Conservation (phyloP, 2,329 filamentous ascomycete species). For the Colletotrichum graminicola region DNA sequence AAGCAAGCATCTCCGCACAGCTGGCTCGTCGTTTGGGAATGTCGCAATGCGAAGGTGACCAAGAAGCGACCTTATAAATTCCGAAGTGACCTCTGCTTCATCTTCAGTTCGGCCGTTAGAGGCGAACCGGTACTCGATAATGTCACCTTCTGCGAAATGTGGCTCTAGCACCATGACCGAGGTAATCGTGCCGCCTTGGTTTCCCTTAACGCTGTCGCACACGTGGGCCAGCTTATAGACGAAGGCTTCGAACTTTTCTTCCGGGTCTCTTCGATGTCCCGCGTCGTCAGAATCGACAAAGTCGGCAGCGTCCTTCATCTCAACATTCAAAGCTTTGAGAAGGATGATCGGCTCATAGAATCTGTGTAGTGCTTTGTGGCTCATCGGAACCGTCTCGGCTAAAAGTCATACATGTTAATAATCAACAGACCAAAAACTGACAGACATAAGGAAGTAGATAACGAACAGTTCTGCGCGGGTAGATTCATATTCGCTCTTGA, state of each 20-base stretch:
- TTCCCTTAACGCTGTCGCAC: conserved; percentile 46
- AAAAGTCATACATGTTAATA: background rate
- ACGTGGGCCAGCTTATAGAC: conserved; percentile 49
- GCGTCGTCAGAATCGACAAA: background rate
- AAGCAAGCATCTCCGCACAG: background rate
- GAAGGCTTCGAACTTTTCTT: conserved; percentile 47
- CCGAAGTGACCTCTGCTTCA: background rate
- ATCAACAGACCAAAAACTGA: background rate
- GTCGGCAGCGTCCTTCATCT: background rate
- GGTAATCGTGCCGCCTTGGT: conserved; percentile 48
- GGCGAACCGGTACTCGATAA: conserved; percentile 48
- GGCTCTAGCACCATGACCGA: conserved; percentile 46
- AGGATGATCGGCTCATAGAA: conserved; percentile 30
- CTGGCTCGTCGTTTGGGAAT: background rate
- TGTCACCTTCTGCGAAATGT: conserved; percentile 40
- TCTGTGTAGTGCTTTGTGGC: background rate
- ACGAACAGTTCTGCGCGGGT: background rate
- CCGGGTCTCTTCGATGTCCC: conserved; percentile 17
- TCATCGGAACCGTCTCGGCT: conserved; percentile 5
- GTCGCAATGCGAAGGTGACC: background rate
- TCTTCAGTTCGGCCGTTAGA: conserved; percentile 45
- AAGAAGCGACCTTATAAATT: background rate
- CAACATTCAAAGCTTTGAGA: conserved; percentile 20
- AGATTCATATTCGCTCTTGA: background rate
- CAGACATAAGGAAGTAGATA: background rate